Base-by-base conservation (phyloP, 306 rosid species). In the Casuarina equisetifolia region DNA sequence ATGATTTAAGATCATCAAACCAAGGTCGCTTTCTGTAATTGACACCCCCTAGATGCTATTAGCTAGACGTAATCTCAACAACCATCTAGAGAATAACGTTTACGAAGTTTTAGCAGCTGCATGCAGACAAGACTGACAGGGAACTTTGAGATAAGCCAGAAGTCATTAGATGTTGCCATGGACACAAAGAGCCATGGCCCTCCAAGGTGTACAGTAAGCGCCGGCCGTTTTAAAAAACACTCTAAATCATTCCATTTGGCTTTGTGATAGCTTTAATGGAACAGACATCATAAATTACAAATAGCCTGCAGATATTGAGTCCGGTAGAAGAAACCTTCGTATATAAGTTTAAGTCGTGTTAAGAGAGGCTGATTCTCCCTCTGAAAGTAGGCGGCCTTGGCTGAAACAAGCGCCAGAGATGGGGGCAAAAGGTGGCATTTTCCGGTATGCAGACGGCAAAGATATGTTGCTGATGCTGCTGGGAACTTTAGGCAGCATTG, bases 401-500 rank as follows among this genome's bases (percentile, higher is more conserved):
- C 79, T 76, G 50, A 44, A 58, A 48, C 82, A 76, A 44, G 20
- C 16, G 69, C 43, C 50, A 61, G 17, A 67, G 88, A 90, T 88
- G 97, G 97, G 90, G 64, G 69, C 51, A 11, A 86, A 79, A 25
- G 80, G 83, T 66, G 70, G 86, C 71, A 82, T 92, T 88, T 92
- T 94, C 81, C 84, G 93, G 42, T 89, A 89, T 46, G 96, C 95
- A 10, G 98, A 94, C 78, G 82, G 92, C 4, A 11, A 79, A 17
- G 95, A 94, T 86, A 90, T 85, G 85, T 77, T 88, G 78, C 73
- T 92, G 77, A 89, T 92, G 93, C 69, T 90, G 6, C 88, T 94
- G 35, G 97, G 98, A 71, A 90, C 91, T 57, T 63, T 92, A 35
- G 98, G 98, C 4, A 88, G 96, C 84, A 70, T 94, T 43, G 97